Percentiles rank a stretch among this genome's conserved stretches.
phyloP scores from a whole-genome alignment of 805 yeast species.

The Hanseniaspora mollemarum region DNA sequence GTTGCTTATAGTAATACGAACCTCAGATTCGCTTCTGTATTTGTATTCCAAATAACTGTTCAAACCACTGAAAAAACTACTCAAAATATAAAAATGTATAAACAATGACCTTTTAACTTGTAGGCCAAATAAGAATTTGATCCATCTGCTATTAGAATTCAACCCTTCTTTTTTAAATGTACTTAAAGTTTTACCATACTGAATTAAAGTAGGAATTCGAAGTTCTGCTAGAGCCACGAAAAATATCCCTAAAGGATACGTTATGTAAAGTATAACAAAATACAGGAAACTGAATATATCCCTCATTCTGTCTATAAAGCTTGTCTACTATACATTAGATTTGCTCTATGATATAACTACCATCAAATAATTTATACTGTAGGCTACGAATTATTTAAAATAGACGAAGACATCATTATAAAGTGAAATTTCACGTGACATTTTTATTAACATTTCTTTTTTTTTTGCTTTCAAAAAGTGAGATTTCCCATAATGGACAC shows the following conservation, averaged over 20 bases:
- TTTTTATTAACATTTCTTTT: neutral
- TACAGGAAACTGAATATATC: neutral
- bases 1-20: neutral
- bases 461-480: neutral
- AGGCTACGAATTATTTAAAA: too few species aligned
- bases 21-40: too few species aligned
- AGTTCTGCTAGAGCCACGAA: conserved; percentile 3
- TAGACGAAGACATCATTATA: too few species aligned
- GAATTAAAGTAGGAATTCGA: neutral
- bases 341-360: too few species aligned
- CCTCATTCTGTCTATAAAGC: neutral
- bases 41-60: neutral
- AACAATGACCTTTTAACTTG: conserved; percentile 13
- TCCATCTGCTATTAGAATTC: neutral
- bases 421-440: neutral
- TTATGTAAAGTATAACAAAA: neutral
- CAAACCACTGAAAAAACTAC: neutral
- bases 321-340: too few species aligned
- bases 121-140: neutral
- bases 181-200: conserved; percentile 14
- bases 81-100: conserved; percentile 12
- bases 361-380: too few species aligned
- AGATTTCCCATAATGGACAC: neutral
- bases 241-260: conserved; percentile 5
- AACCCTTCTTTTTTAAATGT: neutral